A percentile compares a stretch with the other conserved stretches of the same genome.
Evolutionary conservation across 2,329 filamentous ascomycete species (phyloP).

Genomic region (Aspergillus sp.): DNA sequence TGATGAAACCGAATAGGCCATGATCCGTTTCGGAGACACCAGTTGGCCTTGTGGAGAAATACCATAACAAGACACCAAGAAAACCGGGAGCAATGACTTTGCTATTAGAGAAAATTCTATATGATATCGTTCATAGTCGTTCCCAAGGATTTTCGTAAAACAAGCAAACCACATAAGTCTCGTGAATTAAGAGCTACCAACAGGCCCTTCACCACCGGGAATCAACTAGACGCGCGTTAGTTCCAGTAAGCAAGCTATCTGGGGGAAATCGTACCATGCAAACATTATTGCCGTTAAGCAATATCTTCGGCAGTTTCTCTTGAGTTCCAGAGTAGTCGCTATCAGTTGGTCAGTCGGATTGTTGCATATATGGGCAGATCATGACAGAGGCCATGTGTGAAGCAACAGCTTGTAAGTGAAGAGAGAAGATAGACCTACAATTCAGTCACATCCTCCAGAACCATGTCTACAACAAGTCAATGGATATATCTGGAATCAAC

Average conservation of each 20-base stretch:
- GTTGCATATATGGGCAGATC: neutral
- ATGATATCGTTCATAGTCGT: constrained; percentile 15
- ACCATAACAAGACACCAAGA: no score
- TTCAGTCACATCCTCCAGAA: constrained; percentile 94
- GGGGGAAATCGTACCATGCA: constrained; percentile 74
- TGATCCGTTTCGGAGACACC: no score
- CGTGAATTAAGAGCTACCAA: constrained; percentile 26
- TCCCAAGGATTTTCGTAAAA: constrained; percentile 13
- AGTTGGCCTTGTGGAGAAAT: no score
- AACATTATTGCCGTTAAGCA: constrained; percentile 97
- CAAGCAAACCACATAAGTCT: constrained; percentile 11
- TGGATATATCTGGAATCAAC: constrained; percentile 1
- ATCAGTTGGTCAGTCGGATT: constrained; percentile 15
- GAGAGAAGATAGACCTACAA: constrained; percentile 61
- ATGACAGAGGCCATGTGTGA: neutral
- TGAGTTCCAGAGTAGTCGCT: constrained; percentile 90
- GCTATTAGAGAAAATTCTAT: constrained; percentile 16
- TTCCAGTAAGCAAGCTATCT: neutral
- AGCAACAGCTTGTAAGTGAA: neutral
- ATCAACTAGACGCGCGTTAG: constrained; percentile 57
- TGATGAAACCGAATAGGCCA: no score
- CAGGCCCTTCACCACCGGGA: constrained; percentile 72
- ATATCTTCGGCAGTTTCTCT: constrained; percentile 87
- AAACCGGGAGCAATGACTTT: neutral
- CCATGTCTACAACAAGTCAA: constrained; percentile 70